A percentile compares a stretch with the other conserved stretches of the same genome.
Conservation (phyloP, 352 stramenopile species). For the Pythium insidiosum region DNA sequence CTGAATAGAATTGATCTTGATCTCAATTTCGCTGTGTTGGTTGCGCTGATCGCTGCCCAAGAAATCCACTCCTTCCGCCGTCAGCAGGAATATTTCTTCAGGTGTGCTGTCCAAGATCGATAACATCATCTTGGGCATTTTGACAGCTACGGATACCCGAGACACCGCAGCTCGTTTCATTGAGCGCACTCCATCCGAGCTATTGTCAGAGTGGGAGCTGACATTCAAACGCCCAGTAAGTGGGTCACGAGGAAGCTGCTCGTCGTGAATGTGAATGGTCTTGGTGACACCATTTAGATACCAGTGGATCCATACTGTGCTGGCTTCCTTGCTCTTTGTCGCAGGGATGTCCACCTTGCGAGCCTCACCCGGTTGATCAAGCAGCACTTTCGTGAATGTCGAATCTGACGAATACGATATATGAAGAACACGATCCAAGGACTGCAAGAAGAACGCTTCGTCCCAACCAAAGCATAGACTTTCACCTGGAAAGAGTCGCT, state of each 20-base stretch:
- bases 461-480: conserved; percentile 81
- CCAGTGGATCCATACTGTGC: conserved; percentile 61
- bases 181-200: neutral
- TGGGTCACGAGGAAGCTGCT: conserved; percentile 45
- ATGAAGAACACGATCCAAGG: conserved; percentile 47
- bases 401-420: conserved; percentile 44
- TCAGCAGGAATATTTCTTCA: conserved; percentile 71
- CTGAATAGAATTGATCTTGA: conserved; percentile 78
- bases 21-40: conserved; percentile 75
- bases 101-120: conserved; percentile 69
- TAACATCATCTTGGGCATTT: conserved; percentile 53
- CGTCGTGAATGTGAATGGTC: conserved; percentile 72
- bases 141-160: conserved; percentile 45
- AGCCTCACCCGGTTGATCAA: conserved; percentile 64
- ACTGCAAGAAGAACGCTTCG: conserved; percentile 70
- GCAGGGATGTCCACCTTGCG: conserved; percentile 56
- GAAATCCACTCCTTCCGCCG: conserved; percentile 55
- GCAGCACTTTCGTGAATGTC: conserved; percentile 41
- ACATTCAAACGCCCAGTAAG: conserved; percentile 47
- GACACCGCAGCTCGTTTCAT: conserved; percentile 10
- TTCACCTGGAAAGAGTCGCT: conserved; percentile 60
- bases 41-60: conserved; percentile 54
- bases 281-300: conserved; percentile 80
- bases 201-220: too few species aligned
- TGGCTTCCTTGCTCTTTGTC: conserved; percentile 14